Evolutionary conservation across 164 flowering plant species (phyloP).

Genomic region (Dillenia turbinata): DNA sequence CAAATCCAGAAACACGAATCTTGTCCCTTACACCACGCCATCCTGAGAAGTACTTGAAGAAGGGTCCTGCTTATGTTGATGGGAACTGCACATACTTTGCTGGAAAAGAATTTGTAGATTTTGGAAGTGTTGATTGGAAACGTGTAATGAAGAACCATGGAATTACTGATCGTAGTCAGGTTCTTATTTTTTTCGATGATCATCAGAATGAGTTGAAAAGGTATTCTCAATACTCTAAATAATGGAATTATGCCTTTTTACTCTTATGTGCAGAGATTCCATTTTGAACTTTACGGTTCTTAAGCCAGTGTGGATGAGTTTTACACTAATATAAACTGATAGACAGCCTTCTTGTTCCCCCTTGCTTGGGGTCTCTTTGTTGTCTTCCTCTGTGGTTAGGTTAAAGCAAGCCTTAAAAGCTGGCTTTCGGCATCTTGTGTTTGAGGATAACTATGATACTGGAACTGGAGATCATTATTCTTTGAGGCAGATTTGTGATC

Average conservation of each 20-base stretch:
- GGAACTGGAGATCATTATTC: conserved; percentile 99
- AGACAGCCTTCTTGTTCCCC: no score
- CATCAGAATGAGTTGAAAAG: conserved; percentile 95
- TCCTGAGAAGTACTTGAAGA: conserved; percentile 90
- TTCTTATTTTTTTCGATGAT: conserved; percentile 91
- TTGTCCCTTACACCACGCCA: conserved; percentile 84
- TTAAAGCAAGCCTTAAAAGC: conserved; percentile 89
- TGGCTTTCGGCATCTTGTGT: conserved; percentile 85
- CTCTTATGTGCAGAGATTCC: not conserved
- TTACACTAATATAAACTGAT: no score
- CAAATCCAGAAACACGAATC: conserved; percentile 78
- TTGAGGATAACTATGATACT: conserved; percentile 98
- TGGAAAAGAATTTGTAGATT: conserved; percentile 95
- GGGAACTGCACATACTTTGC: conserved; percentile 95
- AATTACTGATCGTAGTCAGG: conserved; percentile 60
- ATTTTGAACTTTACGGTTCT: not conserved
- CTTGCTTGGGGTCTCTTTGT: not conserved
- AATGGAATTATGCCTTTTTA: not conserved
- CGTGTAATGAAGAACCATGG: conserved; percentile 74
- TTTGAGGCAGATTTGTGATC: conserved; percentile 95
- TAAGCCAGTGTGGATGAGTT: no score
- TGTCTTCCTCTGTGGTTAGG: conserved; percentile 25
- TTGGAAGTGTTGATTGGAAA: conserved; percentile 82
- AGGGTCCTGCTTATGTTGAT: conserved; percentile 99
- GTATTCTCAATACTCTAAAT: conserved; percentile 20